A percentile compares a stretch with the other conserved stretches of the same genome.
Conservation (phyloP, 768 basidiomycete genomes). For the Tephrocybe sp. region DNA sequence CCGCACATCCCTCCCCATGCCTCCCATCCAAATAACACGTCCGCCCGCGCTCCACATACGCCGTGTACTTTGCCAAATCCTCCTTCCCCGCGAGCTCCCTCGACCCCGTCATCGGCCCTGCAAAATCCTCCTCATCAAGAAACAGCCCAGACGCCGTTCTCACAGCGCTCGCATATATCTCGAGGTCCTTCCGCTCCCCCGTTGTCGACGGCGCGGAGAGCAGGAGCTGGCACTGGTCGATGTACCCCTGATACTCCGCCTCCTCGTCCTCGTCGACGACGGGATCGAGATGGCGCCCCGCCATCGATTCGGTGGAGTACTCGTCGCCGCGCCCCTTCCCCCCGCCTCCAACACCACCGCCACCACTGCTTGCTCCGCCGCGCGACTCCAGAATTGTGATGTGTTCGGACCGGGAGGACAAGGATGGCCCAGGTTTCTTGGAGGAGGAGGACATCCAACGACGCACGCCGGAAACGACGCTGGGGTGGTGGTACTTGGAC, state of each 20-base stretch:
- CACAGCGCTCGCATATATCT: conserved; percentile 54
- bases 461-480: conserved; percentile 76
- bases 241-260: conserved; percentile 78
- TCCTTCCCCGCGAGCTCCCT: conserved; percentile 39
- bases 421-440: no score
- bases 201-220: conserved; percentile 53
- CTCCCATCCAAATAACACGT: conserved; percentile 35
- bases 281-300: conserved; percentile 58
- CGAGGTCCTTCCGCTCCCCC: conserved; percentile 58
- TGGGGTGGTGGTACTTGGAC: conserved; percentile 22
- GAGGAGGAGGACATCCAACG: conserved; percentile 64
- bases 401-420: no score
- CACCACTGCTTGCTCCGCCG: no score
- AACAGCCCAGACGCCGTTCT: conserved; percentile 45
- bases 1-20: conserved; percentile 31
- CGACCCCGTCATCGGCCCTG: no score
- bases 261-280: conserved; percentile 63
- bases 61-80: conserved; percentile 40
- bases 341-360: no score
- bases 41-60: conserved; percentile 44
- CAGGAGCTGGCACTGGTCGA: conserved; percentile 71
- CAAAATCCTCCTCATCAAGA: no score
- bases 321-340: no score
- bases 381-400: no score
- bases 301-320: conserved; percentile 59